Evolutionary conservation across 2,329 filamentous ascomycete species (phyloP), one percentile per base, ranked within the genome.

Genomic region (Lachnum nothofagi): DNA sequence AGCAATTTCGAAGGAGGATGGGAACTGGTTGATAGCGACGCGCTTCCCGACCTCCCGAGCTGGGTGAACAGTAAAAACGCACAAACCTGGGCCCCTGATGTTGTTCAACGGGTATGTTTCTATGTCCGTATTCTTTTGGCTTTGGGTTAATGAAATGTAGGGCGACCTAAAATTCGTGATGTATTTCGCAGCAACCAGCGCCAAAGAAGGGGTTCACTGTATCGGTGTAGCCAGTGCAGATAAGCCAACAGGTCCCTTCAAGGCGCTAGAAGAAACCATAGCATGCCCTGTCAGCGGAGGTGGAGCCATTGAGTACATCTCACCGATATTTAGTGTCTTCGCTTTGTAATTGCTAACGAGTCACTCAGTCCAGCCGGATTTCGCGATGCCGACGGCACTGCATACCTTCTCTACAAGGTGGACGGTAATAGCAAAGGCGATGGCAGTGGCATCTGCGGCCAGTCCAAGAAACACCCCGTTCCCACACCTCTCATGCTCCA

Each of bases 381-480:
- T 64, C 56, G 66, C 9, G 82, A 85, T 59, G 61, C 63, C 12
- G 71, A 74, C 35, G 77, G 76, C 31, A 71, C 63, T 33, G 72
- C 73, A 4, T 86, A 83, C 59, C 70, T 85, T 5, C 66, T 77
- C 7, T 86, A 82, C 69, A 86, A 86, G 64, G 69, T 84, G 23
- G 82, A 86, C 63, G 81, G 82, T 34, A 85, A 84, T 65, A 43
- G 25, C 39, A 35, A 48, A 20, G 68, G 68, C 4, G 25, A 27
- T 12, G 47, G 63, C 35, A 68, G 67, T 14, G 67, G 70, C 46
- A 72, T 73, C 51, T 75, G 72, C 53, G 62, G 65, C 40, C 77
- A 74, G 52, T 68, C 60, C 19, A 63, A 70, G 9, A 61, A 64
- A 22, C 61, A 64, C 22, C 71, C 70, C 14, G 56, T 61, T 9